These are phyloP conservation scores for Fraxinus excelsior DNA, from an alignment of 257 asterid species.

Conservation along the genomic window DNA sequence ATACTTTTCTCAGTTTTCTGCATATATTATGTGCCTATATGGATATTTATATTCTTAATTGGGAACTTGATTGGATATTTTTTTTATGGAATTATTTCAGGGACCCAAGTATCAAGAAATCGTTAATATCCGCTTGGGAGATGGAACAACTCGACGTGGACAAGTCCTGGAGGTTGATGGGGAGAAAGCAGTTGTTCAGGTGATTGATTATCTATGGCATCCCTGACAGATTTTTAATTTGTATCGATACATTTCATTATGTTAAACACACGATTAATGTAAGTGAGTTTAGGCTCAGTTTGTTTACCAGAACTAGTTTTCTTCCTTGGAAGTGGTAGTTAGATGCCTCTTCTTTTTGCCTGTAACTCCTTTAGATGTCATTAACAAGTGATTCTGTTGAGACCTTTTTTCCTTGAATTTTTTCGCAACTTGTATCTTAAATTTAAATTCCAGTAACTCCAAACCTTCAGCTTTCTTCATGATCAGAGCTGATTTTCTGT, in stretches of 20 bases:
- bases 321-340: not conserved
- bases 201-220: slow-evolving; percentile 37
- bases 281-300: slow-evolving; percentile 2
- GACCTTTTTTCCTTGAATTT: slow-evolving; percentile 13
- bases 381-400: not conserved
- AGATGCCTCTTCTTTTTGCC: not conserved
- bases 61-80: slow-evolving; percentile 16
- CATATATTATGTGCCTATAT: no score
- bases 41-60: slow-evolving; percentile 7
- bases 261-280: slow-evolving; percentile 3
- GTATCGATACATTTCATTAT: not conserved
- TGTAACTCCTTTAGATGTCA: slow-evolving; percentile 13
- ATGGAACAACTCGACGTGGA: slow-evolving; percentile 96
- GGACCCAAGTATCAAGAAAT: slow-evolving; percentile 98
- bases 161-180: slow-evolving; percentile 98
- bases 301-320: slow-evolving; percentile 1
- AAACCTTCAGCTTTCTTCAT: slow-evolving; percentile 11
- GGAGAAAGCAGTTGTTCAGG: slow-evolving; percentile 99
- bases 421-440: not conserved
- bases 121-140: slow-evolving; percentile 95
- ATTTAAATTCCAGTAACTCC: slow-evolving; percentile 1
- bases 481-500: slow-evolving; percentile 15
- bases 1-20: slow-evolving; percentile 15
- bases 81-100: slow-evolving; percentile 45
- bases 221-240: slow-evolving; percentile 3